phyloP scores from a whole-genome alignment of 495 filamentous ascomycete genomes.

The Aspergillus panamensis region DNA sequence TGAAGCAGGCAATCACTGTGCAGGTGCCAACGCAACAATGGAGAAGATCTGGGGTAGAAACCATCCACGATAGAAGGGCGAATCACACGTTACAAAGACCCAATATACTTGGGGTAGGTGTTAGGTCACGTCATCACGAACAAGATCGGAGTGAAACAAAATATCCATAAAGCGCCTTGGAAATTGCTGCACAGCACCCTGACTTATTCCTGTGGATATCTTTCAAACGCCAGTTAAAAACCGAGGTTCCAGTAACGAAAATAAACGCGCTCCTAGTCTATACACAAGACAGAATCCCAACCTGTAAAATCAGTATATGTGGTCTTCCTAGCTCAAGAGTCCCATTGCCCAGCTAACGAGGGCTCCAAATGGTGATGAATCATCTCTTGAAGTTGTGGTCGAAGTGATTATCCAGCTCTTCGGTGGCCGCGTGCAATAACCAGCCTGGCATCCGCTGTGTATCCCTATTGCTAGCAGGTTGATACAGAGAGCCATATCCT shows the following conservation, averaged over 20 bases:
- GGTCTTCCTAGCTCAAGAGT: constrained; percentile 54
- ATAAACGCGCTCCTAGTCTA: neutral
- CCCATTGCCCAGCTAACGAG: constrained; percentile 58
- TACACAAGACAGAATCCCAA: neutral
- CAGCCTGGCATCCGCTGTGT: constrained; percentile 2
- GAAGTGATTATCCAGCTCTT: constrained; percentile 3
- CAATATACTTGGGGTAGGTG: neutral
- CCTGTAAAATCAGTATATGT: constrained; percentile 36
- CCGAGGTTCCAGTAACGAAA: neutral
- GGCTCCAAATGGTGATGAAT: constrained; percentile 44
- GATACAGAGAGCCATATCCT: constrained; percentile 3
- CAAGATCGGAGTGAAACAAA: too few species aligned
- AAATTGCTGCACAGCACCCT: neutral
- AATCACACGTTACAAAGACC: neutral
- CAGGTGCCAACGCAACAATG: neutral
- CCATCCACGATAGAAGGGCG: neutral
- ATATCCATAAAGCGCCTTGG: too few species aligned
- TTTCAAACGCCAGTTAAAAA: neutral
- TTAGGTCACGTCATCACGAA: too few species aligned
- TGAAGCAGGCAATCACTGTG: neutral
- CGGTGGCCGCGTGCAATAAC: constrained; percentile 16
- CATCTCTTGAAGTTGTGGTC: constrained; percentile 43
- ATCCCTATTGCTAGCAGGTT: neutral
- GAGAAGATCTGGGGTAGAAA: neutral
- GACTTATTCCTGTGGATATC: neutral